phyloP scores from a whole-genome alignment of 805 yeast species.

The Candida tammaniensis region DNA sequence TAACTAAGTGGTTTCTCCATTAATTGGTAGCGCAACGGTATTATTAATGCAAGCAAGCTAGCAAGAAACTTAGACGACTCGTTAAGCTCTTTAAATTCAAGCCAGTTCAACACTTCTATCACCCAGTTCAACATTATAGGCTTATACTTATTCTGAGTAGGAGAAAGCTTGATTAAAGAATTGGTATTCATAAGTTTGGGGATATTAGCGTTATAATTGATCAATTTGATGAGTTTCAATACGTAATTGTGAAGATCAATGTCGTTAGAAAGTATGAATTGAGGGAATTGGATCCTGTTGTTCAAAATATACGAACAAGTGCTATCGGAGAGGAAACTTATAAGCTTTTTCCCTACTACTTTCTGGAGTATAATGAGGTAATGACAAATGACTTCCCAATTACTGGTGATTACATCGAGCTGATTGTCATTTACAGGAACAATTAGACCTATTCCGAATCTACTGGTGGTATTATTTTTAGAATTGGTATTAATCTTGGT shows the following conservation, averaged over 20 bases:
- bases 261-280: slow-evolving; percentile 40
- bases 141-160: slow-evolving; percentile 18
- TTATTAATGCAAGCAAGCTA: slow-evolving; percentile 43
- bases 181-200: slow-evolving; percentile 46
- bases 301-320: slow-evolving; percentile 17
- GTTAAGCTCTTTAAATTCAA: slow-evolving; percentile 47
- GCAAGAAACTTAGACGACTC: slow-evolving; percentile 41
- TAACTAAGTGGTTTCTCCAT: slow-evolving; percentile 27
- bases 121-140: slow-evolving; percentile 50
- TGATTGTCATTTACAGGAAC: slow-evolving; percentile 40
- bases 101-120: slow-evolving; percentile 50
- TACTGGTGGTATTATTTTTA: slow-evolving; percentile 22
- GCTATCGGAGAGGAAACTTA: slow-evolving; percentile 18
- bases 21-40: slow-evolving; percentile 39
- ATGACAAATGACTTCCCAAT: slow-evolving; percentile 48
- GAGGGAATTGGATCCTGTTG: slow-evolving; percentile 37
- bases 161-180: slow-evolving; percentile 31
- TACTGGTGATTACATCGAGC: slow-evolving; percentile 43
- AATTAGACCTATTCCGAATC: slow-evolving; percentile 49
- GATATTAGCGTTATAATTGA: slow-evolving; percentile 39
- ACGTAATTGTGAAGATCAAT: slow-evolving; percentile 38
- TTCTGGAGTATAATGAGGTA: slow-evolving; percentile 39
- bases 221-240: slow-evolving; percentile 33
- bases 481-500: slow-evolving; percentile 13
- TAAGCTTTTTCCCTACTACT: slow-evolving; percentile 35